Evolutionary conservation across 305 asterid species (phyloP).

Genomic region (Fraxinus dipetala): DNA sequence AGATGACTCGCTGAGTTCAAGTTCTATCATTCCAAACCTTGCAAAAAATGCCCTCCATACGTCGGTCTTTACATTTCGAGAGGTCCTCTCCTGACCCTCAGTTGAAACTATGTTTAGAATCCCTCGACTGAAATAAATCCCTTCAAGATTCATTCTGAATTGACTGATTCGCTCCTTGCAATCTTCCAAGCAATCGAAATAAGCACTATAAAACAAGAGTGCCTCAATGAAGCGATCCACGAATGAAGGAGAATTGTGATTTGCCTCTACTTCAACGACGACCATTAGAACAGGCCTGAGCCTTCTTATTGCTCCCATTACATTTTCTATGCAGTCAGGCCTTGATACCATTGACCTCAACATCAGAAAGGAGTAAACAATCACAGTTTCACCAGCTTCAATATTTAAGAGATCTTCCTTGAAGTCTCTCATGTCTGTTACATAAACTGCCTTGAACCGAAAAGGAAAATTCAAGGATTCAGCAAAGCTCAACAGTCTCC

Average conservation of each 20-base stretch:
- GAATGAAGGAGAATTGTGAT: slow-evolving; percentile 56
- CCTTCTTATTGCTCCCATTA: slow-evolving; percentile 37
- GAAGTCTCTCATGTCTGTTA: slow-evolving; percentile 43
- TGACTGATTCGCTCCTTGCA: slow-evolving; percentile 36
- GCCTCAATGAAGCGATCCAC: slow-evolving; percentile 50
- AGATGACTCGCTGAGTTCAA: slow-evolving; percentile 45
- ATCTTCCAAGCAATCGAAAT: slow-evolving; percentile 53
- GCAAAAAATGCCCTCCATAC: slow-evolving; percentile 53
- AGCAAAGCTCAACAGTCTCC: slow-evolving; percentile 46
- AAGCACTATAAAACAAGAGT: slow-evolving; percentile 38
- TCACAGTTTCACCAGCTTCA: slow-evolving; percentile 47
- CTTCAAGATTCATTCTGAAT: slow-evolving; percentile 36
- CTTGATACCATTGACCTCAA: slow-evolving; percentile 44
- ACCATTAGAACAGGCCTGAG: slow-evolving; percentile 46
- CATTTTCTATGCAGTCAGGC: slow-evolving; percentile 34
- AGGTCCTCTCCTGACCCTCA: slow-evolving; percentile 42
- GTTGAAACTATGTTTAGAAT: slow-evolving; percentile 45
- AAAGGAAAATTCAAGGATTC: slow-evolving; percentile 44
- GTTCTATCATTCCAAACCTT: slow-evolving; percentile 51
- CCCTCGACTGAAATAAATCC: slow-evolving; percentile 37
- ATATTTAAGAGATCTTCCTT: slow-evolving; percentile 29
- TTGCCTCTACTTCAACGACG: slow-evolving; percentile 56
- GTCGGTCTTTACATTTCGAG: slow-evolving; percentile 37
- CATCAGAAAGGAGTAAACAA: slow-evolving; percentile 35
- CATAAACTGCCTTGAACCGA: slow-evolving; percentile 34